Conservation (phyloP, 1,284 basidiomycete genomes). For the Malassezia furfur region DNA sequence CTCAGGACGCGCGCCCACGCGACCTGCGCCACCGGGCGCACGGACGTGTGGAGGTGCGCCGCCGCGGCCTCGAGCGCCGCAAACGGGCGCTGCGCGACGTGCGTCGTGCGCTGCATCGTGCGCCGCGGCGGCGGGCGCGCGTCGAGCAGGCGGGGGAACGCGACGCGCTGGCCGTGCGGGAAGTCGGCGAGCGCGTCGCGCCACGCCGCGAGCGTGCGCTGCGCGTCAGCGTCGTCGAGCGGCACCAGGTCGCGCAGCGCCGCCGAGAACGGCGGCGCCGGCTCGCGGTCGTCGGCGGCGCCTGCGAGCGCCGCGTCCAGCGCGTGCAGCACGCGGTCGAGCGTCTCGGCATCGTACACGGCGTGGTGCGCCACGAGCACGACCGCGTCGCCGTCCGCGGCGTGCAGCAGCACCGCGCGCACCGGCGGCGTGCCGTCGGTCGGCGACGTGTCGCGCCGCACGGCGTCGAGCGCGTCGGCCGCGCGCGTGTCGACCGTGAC, state of each 20-base stretch:
- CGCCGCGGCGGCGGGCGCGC: not conserved
- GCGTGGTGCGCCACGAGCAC: constrained; percentile 32
- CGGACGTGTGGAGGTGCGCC: constrained; percentile 28
- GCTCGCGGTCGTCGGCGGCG: not conserved
- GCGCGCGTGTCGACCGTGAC: not conserved
- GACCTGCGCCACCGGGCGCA: constrained; percentile 43
- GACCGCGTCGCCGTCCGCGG: constrained; percentile 6
- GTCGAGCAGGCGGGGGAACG: constrained; percentile 22
- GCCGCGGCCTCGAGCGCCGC: constrained; percentile 24
- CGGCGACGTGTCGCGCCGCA: not conserved
- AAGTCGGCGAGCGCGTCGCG: constrained; percentile 18
- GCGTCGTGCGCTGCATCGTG: not conserved
- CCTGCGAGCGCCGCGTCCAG: constrained; percentile 14
- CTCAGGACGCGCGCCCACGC: constrained; percentile 45
- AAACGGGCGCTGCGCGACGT: constrained; percentile 14
- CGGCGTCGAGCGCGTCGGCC: not conserved
- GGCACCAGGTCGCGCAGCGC: constrained; percentile 31
- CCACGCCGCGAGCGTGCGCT: constrained; percentile 18
- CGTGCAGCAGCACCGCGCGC: constrained; percentile 18
- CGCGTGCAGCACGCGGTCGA: constrained; percentile 25
- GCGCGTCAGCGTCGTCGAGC: constrained; percentile 18
- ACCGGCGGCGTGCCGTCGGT: constrained; percentile 9
- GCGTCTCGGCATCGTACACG: constrained; percentile 34
- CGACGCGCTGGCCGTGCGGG: constrained; percentile 15
- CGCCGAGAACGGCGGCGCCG: constrained; percentile 18